phyloP scores from a whole-genome alignment of 768 basidiomycete species.

The Kwoniella shandongensis region DNA sequence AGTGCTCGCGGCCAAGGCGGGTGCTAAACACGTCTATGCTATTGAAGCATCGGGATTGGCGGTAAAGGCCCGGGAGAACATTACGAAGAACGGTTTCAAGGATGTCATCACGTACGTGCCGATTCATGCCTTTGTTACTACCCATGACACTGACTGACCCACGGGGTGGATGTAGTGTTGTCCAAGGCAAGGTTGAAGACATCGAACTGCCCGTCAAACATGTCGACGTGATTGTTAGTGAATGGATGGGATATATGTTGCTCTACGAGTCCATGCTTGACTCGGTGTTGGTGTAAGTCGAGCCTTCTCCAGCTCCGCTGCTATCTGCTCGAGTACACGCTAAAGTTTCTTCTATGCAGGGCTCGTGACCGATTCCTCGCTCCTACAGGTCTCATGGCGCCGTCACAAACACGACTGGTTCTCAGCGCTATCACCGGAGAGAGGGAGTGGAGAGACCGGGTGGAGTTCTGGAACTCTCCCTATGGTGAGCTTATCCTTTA shows the following conservation, averaged over 20 bases:
- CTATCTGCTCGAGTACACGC: too few relatives aligned
- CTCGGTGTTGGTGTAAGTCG: slow-evolving; percentile 67
- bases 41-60: slow-evolving; percentile 87
- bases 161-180: slow-evolving; percentile 61
- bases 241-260: slow-evolving; percentile 79
- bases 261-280: slow-evolving; percentile 98
- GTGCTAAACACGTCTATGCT: slow-evolving; percentile 85
- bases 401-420: slow-evolving; percentile 83
- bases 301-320: background rate
- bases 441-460: slow-evolving; percentile 73
- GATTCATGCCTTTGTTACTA: background rate
- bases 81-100: slow-evolving; percentile 69
- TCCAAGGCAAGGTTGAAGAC: slow-evolving; percentile 87
- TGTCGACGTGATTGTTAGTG: slow-evolving; percentile 93
- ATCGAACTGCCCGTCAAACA: slow-evolving; percentile 70
- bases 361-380: slow-evolving; percentile 84
- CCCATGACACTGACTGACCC: background rate
- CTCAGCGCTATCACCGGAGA: slow-evolving; percentile 76
- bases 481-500: slow-evolving; percentile 64
- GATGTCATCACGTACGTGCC: slow-evolving; percentile 64
- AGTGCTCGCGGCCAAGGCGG: slow-evolving; percentile 82
- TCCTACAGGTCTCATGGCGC: slow-evolving; percentile 78
- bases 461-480: slow-evolving; percentile 85
- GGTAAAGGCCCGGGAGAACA: slow-evolving; percentile 71
- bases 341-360: slow-evolving; percentile 5